phyloP scores from a whole-genome alignment of 2,329 filamentous ascomycete species.

The Stylonectria norvegica region DNA sequence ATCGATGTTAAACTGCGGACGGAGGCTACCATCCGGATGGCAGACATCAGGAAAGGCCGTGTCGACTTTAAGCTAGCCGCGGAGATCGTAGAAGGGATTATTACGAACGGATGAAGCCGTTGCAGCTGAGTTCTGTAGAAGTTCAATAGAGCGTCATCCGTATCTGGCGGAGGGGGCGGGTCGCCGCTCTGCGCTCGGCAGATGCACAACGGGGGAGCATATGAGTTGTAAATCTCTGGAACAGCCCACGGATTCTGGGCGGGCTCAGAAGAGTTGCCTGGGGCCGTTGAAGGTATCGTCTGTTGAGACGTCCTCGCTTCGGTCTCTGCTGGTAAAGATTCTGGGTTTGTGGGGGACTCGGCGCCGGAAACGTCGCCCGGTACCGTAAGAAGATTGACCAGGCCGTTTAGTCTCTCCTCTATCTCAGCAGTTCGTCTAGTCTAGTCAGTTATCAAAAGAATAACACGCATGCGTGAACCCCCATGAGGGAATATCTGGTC shows the following conservation, averaged over 20 bases:
- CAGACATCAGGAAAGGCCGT: slow-evolving; percentile 47
- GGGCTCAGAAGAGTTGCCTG: slow-evolving; percentile 9
- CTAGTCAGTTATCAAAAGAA: slow-evolving; percentile 1
- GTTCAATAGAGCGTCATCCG: slow-evolving; percentile 45
- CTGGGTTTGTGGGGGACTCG: slow-evolving; percentile 23
- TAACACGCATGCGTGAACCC: too few species aligned
- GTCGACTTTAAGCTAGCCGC: slow-evolving; percentile 37
- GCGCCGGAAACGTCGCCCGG: slow-evolving; percentile 35
- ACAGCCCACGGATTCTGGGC: slow-evolving; percentile 29
- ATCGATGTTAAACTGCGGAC: slow-evolving; percentile 46
- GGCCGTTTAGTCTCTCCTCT: slow-evolving; percentile 47
- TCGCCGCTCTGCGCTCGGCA: slow-evolving; percentile 43
- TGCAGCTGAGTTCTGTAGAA: slow-evolving; percentile 43
- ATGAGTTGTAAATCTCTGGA: slow-evolving; percentile 44
- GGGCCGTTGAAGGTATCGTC: slow-evolving; percentile 20
- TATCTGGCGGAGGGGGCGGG: slow-evolving; percentile 38
- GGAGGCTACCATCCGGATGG: slow-evolving; percentile 49
- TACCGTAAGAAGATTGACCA: slow-evolving; percentile 46
- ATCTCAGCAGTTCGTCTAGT: slow-evolving; percentile 48
- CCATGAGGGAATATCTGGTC: too few species aligned
- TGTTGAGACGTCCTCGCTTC: slow-evolving; percentile 24
- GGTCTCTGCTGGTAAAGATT: slow-evolving; percentile 26
- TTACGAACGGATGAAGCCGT: slow-evolving; percentile 46
- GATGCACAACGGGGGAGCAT: slow-evolving; percentile 45
- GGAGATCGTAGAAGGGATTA: slow-evolving; percentile 36